phyloP scores from a whole-genome alignment of 106 monocot species.

The Dioscorea dumetorum region DNA sequence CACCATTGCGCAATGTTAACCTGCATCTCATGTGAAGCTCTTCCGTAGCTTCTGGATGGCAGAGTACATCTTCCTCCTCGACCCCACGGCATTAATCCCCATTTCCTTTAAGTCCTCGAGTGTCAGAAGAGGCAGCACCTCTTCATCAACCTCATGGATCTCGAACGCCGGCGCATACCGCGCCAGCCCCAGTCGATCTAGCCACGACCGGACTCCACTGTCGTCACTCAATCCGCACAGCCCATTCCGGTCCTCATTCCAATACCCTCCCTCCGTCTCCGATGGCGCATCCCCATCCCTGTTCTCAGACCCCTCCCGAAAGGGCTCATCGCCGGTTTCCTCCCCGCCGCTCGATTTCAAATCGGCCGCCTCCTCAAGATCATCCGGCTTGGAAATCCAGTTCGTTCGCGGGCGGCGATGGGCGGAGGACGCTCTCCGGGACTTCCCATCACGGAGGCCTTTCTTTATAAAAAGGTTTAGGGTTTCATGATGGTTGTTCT shows the following conservation, averaged over 20 bases:
- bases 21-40: constrained; percentile 4
- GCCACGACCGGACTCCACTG: constrained; percentile 53
- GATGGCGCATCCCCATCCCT: constrained; percentile 23
- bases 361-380: constrained; percentile 6
- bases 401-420: constrained; percentile 7
- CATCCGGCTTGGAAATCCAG: constrained; percentile 22
- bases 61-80: constrained; percentile 78
- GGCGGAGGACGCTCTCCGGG: constrained; percentile 4
- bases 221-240: constrained; percentile 15
- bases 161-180: constrained; percentile 74
- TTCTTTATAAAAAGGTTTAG: background rate
- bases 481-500: background rate
- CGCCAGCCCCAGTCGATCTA: constrained; percentile 54
- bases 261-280: constrained; percentile 25
- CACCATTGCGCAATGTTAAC: background rate
- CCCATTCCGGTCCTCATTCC: constrained; percentile 23
- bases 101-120: constrained; percentile 89
- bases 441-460: background rate
- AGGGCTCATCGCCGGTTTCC: constrained; percentile 11
- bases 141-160: constrained; percentile 91
- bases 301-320: constrained; percentile 18
- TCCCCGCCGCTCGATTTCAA: constrained; percentile 22
- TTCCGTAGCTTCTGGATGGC: constrained; percentile 80
- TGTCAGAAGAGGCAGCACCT: constrained; percentile 74
- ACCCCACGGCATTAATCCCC: constrained; percentile 89